Conservation (phyloP, 257 asterid species). For the Misopates orontium region DNA sequence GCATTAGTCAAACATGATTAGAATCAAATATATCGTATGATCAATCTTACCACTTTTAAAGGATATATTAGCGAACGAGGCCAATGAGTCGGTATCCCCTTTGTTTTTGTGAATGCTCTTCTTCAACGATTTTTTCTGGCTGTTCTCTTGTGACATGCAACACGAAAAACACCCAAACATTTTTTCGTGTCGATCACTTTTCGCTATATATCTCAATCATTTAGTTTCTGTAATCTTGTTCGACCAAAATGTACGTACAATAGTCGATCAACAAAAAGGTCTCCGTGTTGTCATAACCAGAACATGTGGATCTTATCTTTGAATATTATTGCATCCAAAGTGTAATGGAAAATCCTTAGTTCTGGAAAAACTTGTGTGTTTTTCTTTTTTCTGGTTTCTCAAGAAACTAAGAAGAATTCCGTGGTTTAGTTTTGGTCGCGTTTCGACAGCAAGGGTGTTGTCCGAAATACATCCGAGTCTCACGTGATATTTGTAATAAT, state of each 20-base stretch:
- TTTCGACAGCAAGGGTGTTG: constrained; percentile 26
- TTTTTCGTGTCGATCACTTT: constrained; percentile 26
- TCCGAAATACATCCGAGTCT: constrained; percentile 22
- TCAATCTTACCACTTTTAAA: constrained; percentile 48
- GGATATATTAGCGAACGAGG: constrained; percentile 52
- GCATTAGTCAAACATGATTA: no score
- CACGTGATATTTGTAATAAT: constrained; percentile 23
- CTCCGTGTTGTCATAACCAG: no score
- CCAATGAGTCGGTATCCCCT: constrained; percentile 45
- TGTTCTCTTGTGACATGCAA: constrained; percentile 54
- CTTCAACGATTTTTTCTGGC: constrained; percentile 31
- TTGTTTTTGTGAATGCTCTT: constrained; percentile 34
- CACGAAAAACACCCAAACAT: constrained; percentile 69
- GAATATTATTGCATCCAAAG: constrained; percentile 19
- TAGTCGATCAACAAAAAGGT: no score
- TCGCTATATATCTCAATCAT: constrained; percentile 9
- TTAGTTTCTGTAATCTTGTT: constrained; percentile 16
- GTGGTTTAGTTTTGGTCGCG: constrained; percentile 14
- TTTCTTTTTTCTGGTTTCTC: constrained; percentile 42
- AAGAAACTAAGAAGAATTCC: constrained; percentile 47
- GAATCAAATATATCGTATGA: no score
- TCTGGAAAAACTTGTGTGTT: constrained; percentile 45
- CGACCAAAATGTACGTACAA: constrained; percentile 35
- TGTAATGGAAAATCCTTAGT: constrained; percentile 28
- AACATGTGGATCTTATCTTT: no score